phyloP scores from a whole-genome alignment of 2,329 filamentous ascomycete genomes.

The Nigrospora oryzae region DNA sequence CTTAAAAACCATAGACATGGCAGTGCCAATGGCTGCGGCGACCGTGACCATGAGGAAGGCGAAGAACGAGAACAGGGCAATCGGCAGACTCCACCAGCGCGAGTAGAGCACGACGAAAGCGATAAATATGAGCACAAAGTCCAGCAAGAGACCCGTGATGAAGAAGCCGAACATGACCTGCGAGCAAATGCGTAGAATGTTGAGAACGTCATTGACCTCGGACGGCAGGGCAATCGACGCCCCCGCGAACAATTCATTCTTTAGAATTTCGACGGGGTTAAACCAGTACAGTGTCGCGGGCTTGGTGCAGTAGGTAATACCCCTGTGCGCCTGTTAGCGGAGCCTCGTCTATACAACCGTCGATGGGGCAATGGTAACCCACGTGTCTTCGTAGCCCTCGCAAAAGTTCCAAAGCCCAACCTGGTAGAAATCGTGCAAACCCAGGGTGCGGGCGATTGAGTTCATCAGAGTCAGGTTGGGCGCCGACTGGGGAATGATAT shows the following conservation, averaged over 20 bases:
- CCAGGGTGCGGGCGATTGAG: conserved; percentile 76
- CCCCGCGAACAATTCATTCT: conserved; percentile 71
- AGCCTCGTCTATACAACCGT: conserved; percentile 32
- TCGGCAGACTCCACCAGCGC: conserved; percentile 55
- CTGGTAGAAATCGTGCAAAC: conserved; percentile 89
- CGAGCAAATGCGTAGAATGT: conserved; percentile 65
- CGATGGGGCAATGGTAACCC: conserved; percentile 22
- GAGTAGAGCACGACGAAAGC: conserved; percentile 45
- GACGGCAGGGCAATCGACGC: conserved; percentile 75
- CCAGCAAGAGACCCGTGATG: conserved; percentile 60
- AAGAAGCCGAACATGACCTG: conserved; percentile 89
- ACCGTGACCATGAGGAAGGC: conserved; percentile 59
- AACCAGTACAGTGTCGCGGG: conserved; percentile 77
- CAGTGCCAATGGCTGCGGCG: conserved; percentile 68
- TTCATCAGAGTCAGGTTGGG: conserved; percentile 67
- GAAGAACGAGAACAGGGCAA: conserved; percentile 60
- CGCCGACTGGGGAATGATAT: conserved; percentile 68
- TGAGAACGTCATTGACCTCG: conserved; percentile 64
- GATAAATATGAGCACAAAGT: conserved; percentile 64
- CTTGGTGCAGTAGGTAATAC: conserved; percentile 67
- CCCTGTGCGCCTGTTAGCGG: conserved; percentile 45
- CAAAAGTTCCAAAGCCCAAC: conserved; percentile 90
- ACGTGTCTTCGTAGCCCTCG: conserved; percentile 68
- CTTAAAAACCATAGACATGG: conserved; percentile 75
- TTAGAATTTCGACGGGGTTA: conserved; percentile 76